Conservation (phyloP, 805 yeast species). For the Hanseniaspora guilliermondii region DNA sequence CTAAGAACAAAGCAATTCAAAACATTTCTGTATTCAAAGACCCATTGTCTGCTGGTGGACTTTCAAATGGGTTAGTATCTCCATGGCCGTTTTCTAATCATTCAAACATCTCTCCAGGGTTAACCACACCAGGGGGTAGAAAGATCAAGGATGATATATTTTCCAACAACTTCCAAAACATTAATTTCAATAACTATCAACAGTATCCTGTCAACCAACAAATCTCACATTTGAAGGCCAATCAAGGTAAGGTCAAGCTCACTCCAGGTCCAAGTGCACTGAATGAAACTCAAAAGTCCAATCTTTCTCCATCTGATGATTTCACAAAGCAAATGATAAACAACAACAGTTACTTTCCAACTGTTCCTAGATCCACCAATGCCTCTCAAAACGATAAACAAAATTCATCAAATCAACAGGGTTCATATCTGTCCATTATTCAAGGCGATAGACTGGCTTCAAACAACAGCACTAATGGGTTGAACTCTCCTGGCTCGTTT, state of each 20-base stretch:
- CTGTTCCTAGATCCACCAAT: background rate
- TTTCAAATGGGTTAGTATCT: background rate
- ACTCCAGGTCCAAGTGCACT: background rate
- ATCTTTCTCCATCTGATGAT: conserved; percentile 4
- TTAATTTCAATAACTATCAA: background rate
- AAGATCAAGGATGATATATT: conserved; percentile 1
- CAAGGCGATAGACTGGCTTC: conserved; percentile 3
- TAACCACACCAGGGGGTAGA: conserved; percentile 11
- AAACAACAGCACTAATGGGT: conserved; percentile 12
- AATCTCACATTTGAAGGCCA: background rate
- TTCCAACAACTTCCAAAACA: background rate
- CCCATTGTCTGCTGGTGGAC: conserved; percentile 3
- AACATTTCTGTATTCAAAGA: background rate
- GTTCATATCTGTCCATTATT: background rate
- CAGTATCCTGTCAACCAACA: background rate
- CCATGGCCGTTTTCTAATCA: conserved; percentile 10
- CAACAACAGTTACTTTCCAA: background rate
- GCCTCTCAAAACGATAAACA: conserved; percentile 17
- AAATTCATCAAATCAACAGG: conserved; percentile 16
- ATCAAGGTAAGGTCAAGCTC: background rate
- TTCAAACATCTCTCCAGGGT: conserved; percentile 2
- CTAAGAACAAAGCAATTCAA: background rate
- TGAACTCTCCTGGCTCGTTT: conserved; percentile 18
- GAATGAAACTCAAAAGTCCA: background rate
- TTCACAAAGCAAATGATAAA: conserved; percentile 1